Base-by-base conservation (phyloP, 495 filamentous ascomycete species). In the Aspergillus diversus region DNA sequence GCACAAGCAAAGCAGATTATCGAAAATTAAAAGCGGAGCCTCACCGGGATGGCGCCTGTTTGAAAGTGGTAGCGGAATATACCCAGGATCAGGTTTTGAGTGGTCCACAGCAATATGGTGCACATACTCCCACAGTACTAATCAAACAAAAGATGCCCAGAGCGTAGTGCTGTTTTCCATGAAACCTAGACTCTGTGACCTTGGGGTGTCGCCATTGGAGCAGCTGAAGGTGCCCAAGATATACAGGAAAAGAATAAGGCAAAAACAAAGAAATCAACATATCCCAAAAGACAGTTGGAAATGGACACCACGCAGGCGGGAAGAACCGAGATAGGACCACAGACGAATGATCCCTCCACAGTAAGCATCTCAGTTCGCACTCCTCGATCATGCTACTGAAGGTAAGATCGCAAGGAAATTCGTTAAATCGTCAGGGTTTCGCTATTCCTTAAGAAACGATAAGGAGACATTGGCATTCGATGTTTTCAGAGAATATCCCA, bases 401-500 rank as follows among this genome's bases (percentile, higher is more conserved):
- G 47, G 57, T 60, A 59, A 64, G 68, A 62, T 67, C 63, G 68
- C 71, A 73, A 70, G 66, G 69, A 75, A 75, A 75, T 74, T 77
- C 71, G 67, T 75, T 61, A 75, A 67, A 66, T 74, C 72, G 65
- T 73, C 64, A 73, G 57, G 48, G 37, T 65, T 58, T 49, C 53
- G 54, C 55, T 60, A 59, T 66, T 70, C 33, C 54, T 64, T 58
- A 43, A 27, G 59, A 39, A 55, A 33, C 46, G 39, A 50, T 60
- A 51, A 43, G 52, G 43, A 59, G 57, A 51, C 21, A 27, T 27
- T 27, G 60, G 55, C 46, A 61, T 47, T 33, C 39, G 32, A 56
- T 37, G 32, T 15, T 43, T 48, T 79, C 71, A 99, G 67, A 97
- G 84, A 65, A 99, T 92, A 67, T 92, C 87, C 95, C 95, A 99